Evolutionary conservation across 345 rosid genomes (phyloP).

Genomic region (Litchi chinensis): DNA sequence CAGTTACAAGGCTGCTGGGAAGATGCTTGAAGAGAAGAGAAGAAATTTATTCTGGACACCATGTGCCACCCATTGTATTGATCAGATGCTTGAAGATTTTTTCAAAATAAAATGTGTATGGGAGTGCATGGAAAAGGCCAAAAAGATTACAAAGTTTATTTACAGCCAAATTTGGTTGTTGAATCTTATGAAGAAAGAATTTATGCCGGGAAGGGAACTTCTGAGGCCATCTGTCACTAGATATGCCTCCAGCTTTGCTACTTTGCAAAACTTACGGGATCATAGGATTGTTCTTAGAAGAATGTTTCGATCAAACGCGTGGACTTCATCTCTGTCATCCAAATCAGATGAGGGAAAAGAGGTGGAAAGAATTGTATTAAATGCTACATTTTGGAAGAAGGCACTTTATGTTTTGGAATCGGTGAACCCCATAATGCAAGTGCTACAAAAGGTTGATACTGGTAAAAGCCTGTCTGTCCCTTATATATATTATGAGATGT

Average conservation of each 20-base stretch:
- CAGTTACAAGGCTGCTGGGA: slow-evolving; percentile 45
- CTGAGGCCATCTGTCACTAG: slow-evolving; percentile 42
- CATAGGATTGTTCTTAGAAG: slow-evolving; percentile 40
- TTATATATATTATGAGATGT: slow-evolving; percentile 39
- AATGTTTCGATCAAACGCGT: slow-evolving; percentile 44
- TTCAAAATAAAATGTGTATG: slow-evolving; percentile 36
- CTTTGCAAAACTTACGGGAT: slow-evolving; percentile 41
- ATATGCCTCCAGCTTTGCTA: slow-evolving; percentile 39
- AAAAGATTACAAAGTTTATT: slow-evolving; percentile 41
- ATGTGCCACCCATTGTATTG: slow-evolving; percentile 43
- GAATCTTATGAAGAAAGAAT: slow-evolving; percentile 45
- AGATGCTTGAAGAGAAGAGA: slow-evolving; percentile 59
- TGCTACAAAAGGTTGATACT: slow-evolving; percentile 39
- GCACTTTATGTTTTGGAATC: slow-evolving; percentile 36
- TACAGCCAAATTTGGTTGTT: slow-evolving; percentile 40
- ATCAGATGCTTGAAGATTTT: slow-evolving; percentile 46
- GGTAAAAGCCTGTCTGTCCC: slow-evolving; percentile 41
- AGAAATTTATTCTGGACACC: slow-evolving; percentile 55
- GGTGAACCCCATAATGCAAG: slow-evolving; percentile 38
- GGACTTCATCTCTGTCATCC: slow-evolving; percentile 39
- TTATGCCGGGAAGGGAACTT: slow-evolving; percentile 47
- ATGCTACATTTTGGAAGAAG: slow-evolving; percentile 50
- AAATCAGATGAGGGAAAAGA: slow-evolving; percentile 48
- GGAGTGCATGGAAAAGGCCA: slow-evolving; percentile 40
- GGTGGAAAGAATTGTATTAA: slow-evolving; percentile 40